Percentiles rank a stretch among this genome's conserved stretches.
phyloP scores from a whole-genome alignment of 228 moss, liverwort and hornwort genomes.

The Sphagnum magellanicum region DNA sequence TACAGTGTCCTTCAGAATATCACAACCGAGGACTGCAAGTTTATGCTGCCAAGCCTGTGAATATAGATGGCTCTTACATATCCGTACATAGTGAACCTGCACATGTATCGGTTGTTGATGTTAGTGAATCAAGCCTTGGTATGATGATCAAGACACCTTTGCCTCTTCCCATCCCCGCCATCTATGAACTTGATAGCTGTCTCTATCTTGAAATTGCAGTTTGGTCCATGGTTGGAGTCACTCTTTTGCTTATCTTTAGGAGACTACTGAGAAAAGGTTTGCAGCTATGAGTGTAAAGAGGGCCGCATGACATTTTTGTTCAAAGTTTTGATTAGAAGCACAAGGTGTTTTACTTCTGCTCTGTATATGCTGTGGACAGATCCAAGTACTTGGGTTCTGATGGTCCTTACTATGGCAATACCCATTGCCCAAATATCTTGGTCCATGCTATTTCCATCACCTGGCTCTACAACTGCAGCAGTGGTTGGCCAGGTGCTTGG shows the following conservation, averaged over 20 bases:
- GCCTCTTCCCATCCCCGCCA: neutral
- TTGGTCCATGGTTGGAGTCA: neutral
- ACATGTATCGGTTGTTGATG: constrained; percentile 15
- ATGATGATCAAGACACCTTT: too few relatives aligned
- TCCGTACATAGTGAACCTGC: constrained; percentile 27
- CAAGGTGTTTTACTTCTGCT: neutral
- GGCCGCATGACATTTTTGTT: neutral
- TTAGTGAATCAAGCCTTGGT: neutral
- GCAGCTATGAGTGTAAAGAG: neutral
- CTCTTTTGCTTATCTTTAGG: neutral
- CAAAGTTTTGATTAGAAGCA: neutral
- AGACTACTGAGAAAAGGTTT: neutral
- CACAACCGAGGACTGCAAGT: constrained; percentile 24
- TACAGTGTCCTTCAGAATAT: constrained; percentile 20
- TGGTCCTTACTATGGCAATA: constrained; percentile 35
- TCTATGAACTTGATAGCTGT: constrained; percentile 12
- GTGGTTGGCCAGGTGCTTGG: constrained; percentile 33
- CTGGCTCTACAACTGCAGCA: constrained; percentile 20
- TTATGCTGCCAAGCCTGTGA: constrained; percentile 30
- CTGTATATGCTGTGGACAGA: constrained; percentile 13
- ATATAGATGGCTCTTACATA: constrained; percentile 21
- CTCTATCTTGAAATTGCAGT: neutral
- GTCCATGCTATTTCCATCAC: constrained; percentile 23
- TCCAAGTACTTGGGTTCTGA: constrained; percentile 24
- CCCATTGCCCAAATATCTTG: constrained; percentile 31